Evolutionary conservation across 345 rosid genomes (phyloP), one percentile per base, ranked within the genome.

Genomic region (Geranium rotundifolium): DNA sequence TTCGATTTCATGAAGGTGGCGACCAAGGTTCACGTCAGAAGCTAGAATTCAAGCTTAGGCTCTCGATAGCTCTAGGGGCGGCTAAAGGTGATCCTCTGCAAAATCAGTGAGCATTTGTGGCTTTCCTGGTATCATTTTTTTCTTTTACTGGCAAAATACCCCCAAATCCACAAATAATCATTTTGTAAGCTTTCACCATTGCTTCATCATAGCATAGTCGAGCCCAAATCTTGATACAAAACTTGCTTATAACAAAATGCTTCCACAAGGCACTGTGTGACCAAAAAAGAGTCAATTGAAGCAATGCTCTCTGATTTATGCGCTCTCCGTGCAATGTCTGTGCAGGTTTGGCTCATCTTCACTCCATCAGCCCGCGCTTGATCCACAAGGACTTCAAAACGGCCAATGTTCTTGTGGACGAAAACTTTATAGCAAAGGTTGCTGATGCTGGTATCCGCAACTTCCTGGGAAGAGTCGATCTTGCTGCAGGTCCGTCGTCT

Each of bases 61-160:
- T 92, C 73, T 65, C 89, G 14, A 78, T 92, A 68, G 85, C 98
- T 78, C 84, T 81, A 52, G 95, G 86, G 85, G 91, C 99, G 63
- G 97, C 96, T 79, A 89, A 81, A 93, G 99, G 99, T 93, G 90
- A 80, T 80, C 84, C 72, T 84, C 72, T 84, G 80, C 89, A 81
- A 86, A 84, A 81, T 74, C 84, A 81, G 85, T 82, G 88, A 85
- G 85, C 85, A 78, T 85, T 80, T 80, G 58, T 79, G 82, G 88
- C 82, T 82, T 85, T 87, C 82, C 80, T 72, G 84, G 82, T 81
- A 76, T 81, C 77, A 54, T 75, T 80, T 79, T 76, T 75, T 77
- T 77, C 75, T 77, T 73, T 63, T 73, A 60, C 55, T 65, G 68
- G 2, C 41, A 34, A 34, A 34, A 34, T 59, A 63, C 27, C 27